Evolutionary conservation across 345 rosid genomes (phyloP), one percentile per base, ranked within the genome.

Genomic region (Arabis hirsuta): DNA sequence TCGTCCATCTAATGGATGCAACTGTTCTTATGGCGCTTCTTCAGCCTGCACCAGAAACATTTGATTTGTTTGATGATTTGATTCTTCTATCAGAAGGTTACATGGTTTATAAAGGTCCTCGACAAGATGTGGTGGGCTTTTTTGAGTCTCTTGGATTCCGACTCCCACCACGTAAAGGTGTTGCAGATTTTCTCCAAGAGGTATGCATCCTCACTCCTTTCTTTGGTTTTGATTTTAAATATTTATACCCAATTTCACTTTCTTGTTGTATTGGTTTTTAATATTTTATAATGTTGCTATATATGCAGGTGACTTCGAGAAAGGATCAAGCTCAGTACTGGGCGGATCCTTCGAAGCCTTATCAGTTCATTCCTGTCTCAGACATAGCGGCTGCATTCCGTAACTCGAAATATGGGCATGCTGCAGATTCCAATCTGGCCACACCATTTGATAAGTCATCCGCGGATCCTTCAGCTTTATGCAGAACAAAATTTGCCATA

Each of bases 131-230:
- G 16, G 55, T 90, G 7, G 86, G 80, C 55, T 94, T 94, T 77
- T 94, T 94, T 34, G 92, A 89, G 76, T 94, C 98, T 48, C 53
- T 94, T 52, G 98, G 98, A 26, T 94, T 94, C 78, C 78, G 66
- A 57, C 68, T 90, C 48, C 96, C 98, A 16, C 86, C 90, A 1
- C 83, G 96, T 39, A 93, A 93, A 79, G 94, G 96, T 7, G 79
- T 94, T 54, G 95, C 98, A 24, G 98, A 94, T 89, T 94, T 94
- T 78, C 96, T 94, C 74, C 98, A 90, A 76, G 98, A 94, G 95
- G 98, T 90, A 81, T 65, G 34, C 19, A 69, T 43, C 65, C 50
- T 14, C 51, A 53, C 53, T 53, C 31, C n/a, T 59, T 68, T 63
- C 19, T 47, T 7, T 32, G 14, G 19, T 72, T 73, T 73, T 20